These are phyloP conservation scores for Hypoxylon fragiforme DNA, from an alignment of 495 filamentous ascomycete species.

Conservation along the genomic window DNA sequence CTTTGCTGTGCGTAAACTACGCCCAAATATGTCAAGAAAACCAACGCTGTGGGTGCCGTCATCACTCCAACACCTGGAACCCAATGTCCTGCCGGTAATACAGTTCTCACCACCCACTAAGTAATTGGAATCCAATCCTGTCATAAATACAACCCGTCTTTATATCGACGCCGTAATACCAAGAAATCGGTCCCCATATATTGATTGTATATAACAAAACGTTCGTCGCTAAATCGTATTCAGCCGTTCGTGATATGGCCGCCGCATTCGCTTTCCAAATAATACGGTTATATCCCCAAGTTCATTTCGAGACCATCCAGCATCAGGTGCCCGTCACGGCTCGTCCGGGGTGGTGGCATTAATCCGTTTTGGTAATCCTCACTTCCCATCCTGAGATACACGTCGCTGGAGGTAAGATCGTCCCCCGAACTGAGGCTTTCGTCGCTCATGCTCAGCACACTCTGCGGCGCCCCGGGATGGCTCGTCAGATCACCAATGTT, in stretches of 20 bases:
- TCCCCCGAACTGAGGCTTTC: conserved; percentile 68
- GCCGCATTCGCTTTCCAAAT: background rate
- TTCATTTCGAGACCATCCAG: conserved; percentile 50
- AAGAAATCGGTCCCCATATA: conserved; percentile 10
- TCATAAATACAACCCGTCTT: conserved; percentile 12
- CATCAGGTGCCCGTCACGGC: conserved; percentile 40
- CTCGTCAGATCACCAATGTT: conserved; percentile 50
- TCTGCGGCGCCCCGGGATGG: conserved; percentile 58
- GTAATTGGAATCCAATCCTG: conserved; percentile 7
- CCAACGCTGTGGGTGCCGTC: conserved; percentile 2
- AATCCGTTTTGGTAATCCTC: conserved; percentile 39
- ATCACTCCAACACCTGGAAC: conserved; percentile 21
- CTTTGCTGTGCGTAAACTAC: no score
- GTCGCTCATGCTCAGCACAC: conserved; percentile 74
- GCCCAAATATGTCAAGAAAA: no score
- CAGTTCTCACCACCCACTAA: conserved; percentile 2
- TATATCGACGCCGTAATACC: conserved; percentile 24
- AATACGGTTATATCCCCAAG: conserved; percentile 43
- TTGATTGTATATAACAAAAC: background rate
- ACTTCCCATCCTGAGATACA: conserved; percentile 41
- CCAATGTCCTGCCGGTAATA: conserved; percentile 10
- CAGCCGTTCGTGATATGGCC: background rate
- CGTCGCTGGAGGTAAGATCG: conserved; percentile 43
- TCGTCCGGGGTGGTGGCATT: conserved; percentile 33
- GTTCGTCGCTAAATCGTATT: background rate